Percentiles rank a stretch among this genome's conserved stretches.
These are phyloP conservation scores for Coniosporium tulheliwenetii DNA, from an alignment of 2,329 filamentous ascomycete species.

Conservation along the genomic window DNA sequence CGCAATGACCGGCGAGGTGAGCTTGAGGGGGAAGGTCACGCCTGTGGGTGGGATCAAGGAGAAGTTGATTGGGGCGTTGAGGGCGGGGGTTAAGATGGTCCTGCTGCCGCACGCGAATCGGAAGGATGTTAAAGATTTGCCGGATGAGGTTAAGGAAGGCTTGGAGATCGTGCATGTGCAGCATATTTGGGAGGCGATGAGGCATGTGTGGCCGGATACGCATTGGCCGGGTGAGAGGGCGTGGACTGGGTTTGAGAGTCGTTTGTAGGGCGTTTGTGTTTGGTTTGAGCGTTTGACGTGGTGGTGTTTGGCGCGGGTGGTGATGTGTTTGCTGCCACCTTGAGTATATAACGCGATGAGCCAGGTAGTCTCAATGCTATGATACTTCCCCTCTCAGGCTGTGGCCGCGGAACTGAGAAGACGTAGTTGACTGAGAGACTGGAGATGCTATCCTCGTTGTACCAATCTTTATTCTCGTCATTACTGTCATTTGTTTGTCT, in stretches of 20 bases:
- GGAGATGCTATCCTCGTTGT: too few species aligned
- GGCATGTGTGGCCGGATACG: conserved; percentile 78
- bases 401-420: too few species aligned
- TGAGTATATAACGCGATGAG: too few species aligned
- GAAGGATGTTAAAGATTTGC: conserved; percentile 85
- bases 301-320: too few species aligned
- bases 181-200: conserved; percentile 89
- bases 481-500: too few species aligned
- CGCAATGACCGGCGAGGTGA: conserved; percentile 79
- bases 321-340: too few species aligned
- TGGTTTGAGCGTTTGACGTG: neutral
- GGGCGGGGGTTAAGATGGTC: conserved; percentile 90
- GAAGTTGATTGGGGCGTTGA: conserved; percentile 86
- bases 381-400: too few species aligned
- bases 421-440: too few species aligned
- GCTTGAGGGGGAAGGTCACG: conserved; percentile 75
- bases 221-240: conserved; percentile 65
- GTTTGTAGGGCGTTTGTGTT: conserved; percentile 38
- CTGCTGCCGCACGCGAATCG: conserved; percentile 74
- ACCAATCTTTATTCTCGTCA: too few species aligned
- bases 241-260: conserved; percentile 58
- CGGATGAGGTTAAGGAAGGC: conserved; percentile 73
- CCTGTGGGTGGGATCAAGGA: conserved; percentile 97
- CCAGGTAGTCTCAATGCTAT: too few species aligned
- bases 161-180: conserved; percentile 81